These are phyloP conservation scores for Simplicillium aogashimaense DNA, from an alignment of 2,329 filamentous ascomycete species.

Conservation along the genomic window DNA sequence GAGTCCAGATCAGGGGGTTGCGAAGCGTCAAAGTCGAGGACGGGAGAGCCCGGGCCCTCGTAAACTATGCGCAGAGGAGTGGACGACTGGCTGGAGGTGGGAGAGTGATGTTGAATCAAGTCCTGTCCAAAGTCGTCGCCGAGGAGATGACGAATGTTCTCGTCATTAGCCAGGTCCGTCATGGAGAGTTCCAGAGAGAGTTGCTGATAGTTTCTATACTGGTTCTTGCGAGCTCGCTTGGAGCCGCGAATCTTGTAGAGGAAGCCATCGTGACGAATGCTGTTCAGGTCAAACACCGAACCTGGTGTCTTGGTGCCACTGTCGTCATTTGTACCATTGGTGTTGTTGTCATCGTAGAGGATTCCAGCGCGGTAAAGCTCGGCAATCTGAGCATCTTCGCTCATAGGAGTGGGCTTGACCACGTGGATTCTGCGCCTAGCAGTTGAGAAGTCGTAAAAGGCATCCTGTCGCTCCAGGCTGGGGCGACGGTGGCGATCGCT, in stretches of 20 bases:
- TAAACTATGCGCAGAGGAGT: conserved; percentile 29
- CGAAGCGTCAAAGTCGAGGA: conserved; percentile 23
- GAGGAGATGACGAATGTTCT: conserved; percentile 24
- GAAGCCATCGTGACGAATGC: conserved; percentile 26
- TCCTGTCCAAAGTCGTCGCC: conserved; percentile 12
- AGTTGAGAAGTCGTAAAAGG: conserved; percentile 31
- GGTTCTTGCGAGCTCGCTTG: conserved; percentile 19
- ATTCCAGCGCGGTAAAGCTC: conserved; percentile 34
- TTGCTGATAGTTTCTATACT: conserved; percentile 13
- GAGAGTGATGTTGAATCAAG: conserved; percentile 7
- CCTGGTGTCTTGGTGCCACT: background rate
- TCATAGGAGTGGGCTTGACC: conserved; percentile 10
- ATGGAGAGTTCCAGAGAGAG: conserved; percentile 31
- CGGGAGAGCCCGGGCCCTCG: conserved; percentile 22
- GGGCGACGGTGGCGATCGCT: conserved; percentile 27
- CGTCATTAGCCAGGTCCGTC: conserved; percentile 29
- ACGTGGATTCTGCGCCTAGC: conserved; percentile 19
- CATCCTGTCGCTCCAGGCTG: conserved; percentile 34
- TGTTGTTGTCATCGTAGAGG: conserved; percentile 31
- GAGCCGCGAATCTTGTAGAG: conserved; percentile 26
- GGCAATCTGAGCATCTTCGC: conserved; percentile 24
- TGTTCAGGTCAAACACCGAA: conserved; percentile 24
- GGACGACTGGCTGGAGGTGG: conserved; percentile 10
- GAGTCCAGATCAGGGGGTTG: conserved; percentile 22
- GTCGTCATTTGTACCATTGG: conserved; percentile 7